Conservation (phyloP, 148 eudicot genomes). For the Camellia lanceoleosa region DNA sequence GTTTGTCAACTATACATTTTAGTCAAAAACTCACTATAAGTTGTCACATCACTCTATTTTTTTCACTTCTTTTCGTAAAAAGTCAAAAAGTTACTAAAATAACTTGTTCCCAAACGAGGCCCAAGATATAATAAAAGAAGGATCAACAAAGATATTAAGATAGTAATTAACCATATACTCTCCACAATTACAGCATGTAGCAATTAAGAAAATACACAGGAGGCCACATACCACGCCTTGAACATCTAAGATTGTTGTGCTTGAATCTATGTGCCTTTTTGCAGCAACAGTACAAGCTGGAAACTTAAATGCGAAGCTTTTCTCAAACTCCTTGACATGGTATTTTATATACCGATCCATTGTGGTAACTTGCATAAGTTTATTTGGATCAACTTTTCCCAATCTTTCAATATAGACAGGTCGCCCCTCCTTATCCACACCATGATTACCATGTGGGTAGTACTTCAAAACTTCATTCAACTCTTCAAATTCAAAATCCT, state of each 20-base stretch:
- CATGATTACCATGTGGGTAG: slow-evolving; percentile 97
- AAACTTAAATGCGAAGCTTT: slow-evolving; percentile 65
- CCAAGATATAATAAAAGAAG: not conserved
- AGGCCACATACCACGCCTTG: slow-evolving; percentile 81
- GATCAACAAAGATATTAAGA: slow-evolving; percentile 8
- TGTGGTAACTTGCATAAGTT: slow-evolving; percentile 88
- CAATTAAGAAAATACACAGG: not conserved
- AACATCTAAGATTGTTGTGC: slow-evolving; percentile 92
- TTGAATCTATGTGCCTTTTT: slow-evolving; percentile 91
- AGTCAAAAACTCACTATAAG: no score
- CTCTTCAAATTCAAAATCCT: slow-evolving; percentile 88
- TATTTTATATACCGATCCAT: slow-evolving; percentile 80
- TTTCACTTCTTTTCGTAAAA: no score
- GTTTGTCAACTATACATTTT: no score
- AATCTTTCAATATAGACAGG: slow-evolving; percentile 93
- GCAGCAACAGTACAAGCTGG: slow-evolving; percentile 91
- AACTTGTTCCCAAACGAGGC: no score
- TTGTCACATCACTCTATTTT: no score
- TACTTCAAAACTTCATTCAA: slow-evolving; percentile 67
- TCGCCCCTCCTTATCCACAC: slow-evolving; percentile 91
- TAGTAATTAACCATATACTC: not conserved
- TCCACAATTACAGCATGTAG: not conserved
- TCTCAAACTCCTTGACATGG: slow-evolving; percentile 94
- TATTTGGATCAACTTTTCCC: slow-evolving; percentile 87
- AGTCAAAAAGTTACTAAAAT: no score